These are phyloP conservation scores for Fusarium brachygibbosum DNA, from an alignment of 2,329 filamentous ascomycete genomes.

Conservation along the genomic window DNA sequence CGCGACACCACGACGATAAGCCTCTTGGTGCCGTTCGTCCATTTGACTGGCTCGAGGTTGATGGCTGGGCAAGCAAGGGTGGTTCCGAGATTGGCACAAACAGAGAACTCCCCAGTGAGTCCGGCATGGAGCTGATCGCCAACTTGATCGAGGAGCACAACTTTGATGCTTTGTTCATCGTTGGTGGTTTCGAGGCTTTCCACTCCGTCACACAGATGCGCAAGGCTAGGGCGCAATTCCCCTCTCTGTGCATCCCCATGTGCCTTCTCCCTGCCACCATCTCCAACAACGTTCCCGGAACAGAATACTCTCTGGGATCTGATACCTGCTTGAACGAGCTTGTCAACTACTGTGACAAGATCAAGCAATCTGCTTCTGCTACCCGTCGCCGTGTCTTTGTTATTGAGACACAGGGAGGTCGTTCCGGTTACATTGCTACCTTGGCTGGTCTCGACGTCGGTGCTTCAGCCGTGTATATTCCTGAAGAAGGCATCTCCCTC, in stretches of 20 bases:
- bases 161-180: slow-evolving; percentile 90
- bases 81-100: slow-evolving; percentile 99
- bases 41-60: slow-evolving; percentile 93
- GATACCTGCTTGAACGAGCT: slow-evolving; percentile 97
- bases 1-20: slow-evolving; percentile 87
- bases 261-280: slow-evolving; percentile 94
- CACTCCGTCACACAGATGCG: slow-evolving; percentile 90
- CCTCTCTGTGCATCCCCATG: slow-evolving; percentile 92
- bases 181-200: slow-evolving; percentile 97
- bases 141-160: slow-evolving; percentile 86
- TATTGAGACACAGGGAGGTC: slow-evolving; percentile 96
- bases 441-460: slow-evolving; percentile 92
- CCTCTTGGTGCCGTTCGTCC: slow-evolving; percentile 86
- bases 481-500: slow-evolving; percentile 94
- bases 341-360: slow-evolving; percentile 95
- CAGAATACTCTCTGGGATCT: slow-evolving; percentile 95
- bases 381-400: slow-evolving; percentile 95
- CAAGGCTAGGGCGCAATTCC: slow-evolving; percentile 81
- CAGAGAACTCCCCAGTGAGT: slow-evolving; percentile 88
- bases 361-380: slow-evolving; percentile 95
- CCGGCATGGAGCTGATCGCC: slow-evolving; percentile 85
- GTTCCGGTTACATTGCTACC: slow-evolving; percentile 93
- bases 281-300: slow-evolving; percentile 98
- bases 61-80: slow-evolving; percentile 95
- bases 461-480: slow-evolving; percentile 93